Evolutionary conservation across 257 asterid species (phyloP).

Genomic region (Solanum rostratum): DNA sequence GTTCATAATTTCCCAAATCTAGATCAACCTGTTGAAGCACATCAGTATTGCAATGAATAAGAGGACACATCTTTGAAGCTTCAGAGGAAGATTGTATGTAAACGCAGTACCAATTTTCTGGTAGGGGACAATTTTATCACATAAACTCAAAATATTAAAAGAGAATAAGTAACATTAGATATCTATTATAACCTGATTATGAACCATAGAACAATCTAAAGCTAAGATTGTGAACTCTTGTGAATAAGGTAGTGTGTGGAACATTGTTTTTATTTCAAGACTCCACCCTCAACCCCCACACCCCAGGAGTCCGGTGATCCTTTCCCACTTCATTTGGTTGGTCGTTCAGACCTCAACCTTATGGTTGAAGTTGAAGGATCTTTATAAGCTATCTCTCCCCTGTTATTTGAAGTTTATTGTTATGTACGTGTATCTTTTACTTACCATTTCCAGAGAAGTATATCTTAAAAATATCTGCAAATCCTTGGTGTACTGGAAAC

Average conservation of each 20-base stretch:
- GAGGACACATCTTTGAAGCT: not conserved
- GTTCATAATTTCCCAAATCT: conserved; percentile 92
- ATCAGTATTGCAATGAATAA: not conserved
- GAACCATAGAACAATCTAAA: not conserved
- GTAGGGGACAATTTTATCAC: not conserved
- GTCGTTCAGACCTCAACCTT: not conserved
- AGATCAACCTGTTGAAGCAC: conserved; percentile 71
- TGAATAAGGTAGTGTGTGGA: not conserved
- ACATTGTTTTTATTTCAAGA: not conserved
- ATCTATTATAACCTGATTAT: not conserved
- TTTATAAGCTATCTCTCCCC: not conserved
- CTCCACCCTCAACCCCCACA: not conserved
- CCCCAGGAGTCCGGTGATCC: not conserved
- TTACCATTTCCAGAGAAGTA: not conserved
- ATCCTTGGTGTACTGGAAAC: not conserved
- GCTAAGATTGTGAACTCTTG: not conserved
- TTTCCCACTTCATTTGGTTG: not conserved
- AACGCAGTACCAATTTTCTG: not conserved
- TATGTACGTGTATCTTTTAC: not conserved
- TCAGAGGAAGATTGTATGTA: not conserved
- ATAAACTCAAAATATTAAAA: not conserved
- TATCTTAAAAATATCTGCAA: not conserved
- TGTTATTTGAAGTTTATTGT: not conserved
- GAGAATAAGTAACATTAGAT: not conserved
- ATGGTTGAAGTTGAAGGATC: not conserved